phyloP scores from a whole-genome alignment of 805 yeast genomes.

The Wickerhamiella musiphila region DNA sequence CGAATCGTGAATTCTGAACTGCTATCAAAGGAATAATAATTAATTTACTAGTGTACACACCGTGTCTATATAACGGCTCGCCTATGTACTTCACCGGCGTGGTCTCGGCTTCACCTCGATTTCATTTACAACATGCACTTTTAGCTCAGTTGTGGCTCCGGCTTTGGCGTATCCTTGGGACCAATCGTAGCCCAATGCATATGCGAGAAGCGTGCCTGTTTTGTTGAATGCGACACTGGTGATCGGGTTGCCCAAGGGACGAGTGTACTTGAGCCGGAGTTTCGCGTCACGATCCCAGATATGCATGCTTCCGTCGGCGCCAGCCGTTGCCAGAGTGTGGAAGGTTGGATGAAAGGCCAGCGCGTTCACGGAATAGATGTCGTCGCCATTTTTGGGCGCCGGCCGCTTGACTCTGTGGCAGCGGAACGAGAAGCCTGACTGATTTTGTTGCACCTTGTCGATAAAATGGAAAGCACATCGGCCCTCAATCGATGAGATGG shows the following conservation, averaged over 20 bases:
- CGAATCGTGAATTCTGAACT: too few relatives aligned
- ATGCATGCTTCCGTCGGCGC: slow-evolving; percentile 83
- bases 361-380: slow-evolving; percentile 63
- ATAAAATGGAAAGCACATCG: slow-evolving; percentile 89
- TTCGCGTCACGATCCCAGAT: slow-evolving; percentile 93
- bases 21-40: too few relatives aligned
- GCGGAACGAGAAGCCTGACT: slow-evolving; percentile 70
- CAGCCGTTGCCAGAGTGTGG: slow-evolving; percentile 88
- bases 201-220: slow-evolving; percentile 71
- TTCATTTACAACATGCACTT: slow-evolving; percentile 71
- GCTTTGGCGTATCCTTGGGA: slow-evolving; percentile 58
- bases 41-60: too few relatives aligned
- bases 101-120: slow-evolving; percentile 48
- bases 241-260: slow-evolving; percentile 39
- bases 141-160: slow-evolving; percentile 56
- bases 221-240: slow-evolving; percentile 68
- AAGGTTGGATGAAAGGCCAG: slow-evolving; percentile 74
- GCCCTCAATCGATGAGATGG: slow-evolving; percentile 87
- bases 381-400: slow-evolving; percentile 37
- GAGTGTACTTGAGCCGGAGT: slow-evolving; percentile 68
- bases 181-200: slow-evolving; percentile 93
- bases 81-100: background rate
- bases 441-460: slow-evolving; percentile 37
- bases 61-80: background rate
- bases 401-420: slow-evolving; percentile 66